These are phyloP conservation scores for Termitomyces sp. DNA, from an alignment of 1,284 basidiomycete genomes.

Conservation along the genomic window DNA sequence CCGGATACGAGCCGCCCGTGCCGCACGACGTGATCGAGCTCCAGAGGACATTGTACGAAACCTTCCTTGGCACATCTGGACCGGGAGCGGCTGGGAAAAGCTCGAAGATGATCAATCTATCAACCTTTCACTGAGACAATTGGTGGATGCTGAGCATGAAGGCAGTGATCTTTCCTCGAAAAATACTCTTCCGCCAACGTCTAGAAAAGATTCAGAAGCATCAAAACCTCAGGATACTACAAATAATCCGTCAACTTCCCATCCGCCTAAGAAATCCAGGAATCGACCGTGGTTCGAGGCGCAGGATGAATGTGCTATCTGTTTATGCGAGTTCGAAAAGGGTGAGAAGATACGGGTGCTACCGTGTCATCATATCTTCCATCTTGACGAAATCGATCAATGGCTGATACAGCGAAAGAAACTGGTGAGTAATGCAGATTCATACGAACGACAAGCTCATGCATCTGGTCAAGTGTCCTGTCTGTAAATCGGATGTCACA, in stretches of 20 bases:
- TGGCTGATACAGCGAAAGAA: conserved; percentile 91
- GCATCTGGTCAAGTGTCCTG: conserved; percentile 63
- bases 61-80: conserved; percentile 79
- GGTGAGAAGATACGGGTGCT: conserved; percentile 86
- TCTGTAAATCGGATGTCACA: conserved; percentile 86
- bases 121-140: conserved; percentile 13
- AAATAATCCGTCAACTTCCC: conserved; percentile 39
- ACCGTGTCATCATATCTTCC: conserved; percentile 88
- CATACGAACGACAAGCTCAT: background rate
- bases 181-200: background rate
- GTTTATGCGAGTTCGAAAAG: conserved; percentile 76
- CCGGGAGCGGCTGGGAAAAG: conserved; percentile 73
- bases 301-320: conserved; percentile 85
- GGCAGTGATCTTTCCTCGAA: conserved; percentile 23
- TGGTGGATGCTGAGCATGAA: conserved; percentile 33
- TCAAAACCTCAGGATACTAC: conserved; percentile 11
- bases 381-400: conserved; percentile 80
- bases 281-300: conserved; percentile 67
- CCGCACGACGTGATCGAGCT: conserved; percentile 74
- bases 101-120: conserved; percentile 42
- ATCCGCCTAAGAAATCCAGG: conserved; percentile 24
- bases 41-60: conserved; percentile 71
- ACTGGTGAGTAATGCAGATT: conserved; percentile 50
- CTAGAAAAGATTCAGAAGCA: background rate
- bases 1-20: conserved; percentile 69